Conservation (phyloP, 1,284 basidiomycete genomes). For the Cryptococcus sp. region DNA sequence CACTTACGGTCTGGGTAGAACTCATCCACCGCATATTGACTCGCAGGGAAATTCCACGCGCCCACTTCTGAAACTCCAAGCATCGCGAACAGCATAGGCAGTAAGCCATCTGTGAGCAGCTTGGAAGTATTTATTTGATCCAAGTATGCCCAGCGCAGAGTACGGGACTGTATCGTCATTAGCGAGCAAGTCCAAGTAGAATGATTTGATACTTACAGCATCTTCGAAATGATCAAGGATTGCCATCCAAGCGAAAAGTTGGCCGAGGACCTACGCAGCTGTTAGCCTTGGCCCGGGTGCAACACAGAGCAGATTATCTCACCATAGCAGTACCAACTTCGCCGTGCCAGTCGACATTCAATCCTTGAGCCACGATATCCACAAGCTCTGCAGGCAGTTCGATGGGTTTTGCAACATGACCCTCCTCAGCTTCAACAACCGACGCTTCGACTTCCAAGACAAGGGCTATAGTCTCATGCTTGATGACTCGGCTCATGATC, state of each 20-base stretch:
- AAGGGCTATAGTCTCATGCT: constrained; percentile 53
- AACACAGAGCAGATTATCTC: constrained; percentile 5
- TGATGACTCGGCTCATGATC: constrained; percentile 39
- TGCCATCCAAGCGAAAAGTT: constrained; percentile 87
- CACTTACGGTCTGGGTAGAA: constrained; percentile 76
- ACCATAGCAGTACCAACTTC: constrained; percentile 47
- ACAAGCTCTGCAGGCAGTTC: constrained; percentile 68
- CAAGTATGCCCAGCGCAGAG: constrained; percentile 63
- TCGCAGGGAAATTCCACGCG: constrained; percentile 53
- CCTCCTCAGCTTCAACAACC: constrained; percentile 43
- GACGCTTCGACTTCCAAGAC: constrained; percentile 75
- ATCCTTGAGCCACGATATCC: constrained; percentile 60
- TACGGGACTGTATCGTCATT: constrained; percentile 36
- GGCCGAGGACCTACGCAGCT: constrained; percentile 22
- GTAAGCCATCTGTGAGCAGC: constrained; percentile 65
- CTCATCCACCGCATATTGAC: constrained; percentile 81
- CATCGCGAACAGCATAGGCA: constrained; percentile 73
- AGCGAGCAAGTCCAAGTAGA: constrained; percentile 1
- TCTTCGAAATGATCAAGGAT: constrained; percentile 82
- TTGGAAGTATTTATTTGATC: constrained; percentile 76
- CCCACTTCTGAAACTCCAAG: constrained; percentile 58
- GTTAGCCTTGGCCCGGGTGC: not conserved
- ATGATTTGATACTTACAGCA: constrained; percentile 61
- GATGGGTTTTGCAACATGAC: constrained; percentile 53
- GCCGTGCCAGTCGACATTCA: constrained; percentile 53